Percentiles rank a stretch among this genome's conserved stretches.
Conservation (phyloP, 2,329 filamentous ascomycete species). For the Cephalotrichum gorgonifer region DNA sequence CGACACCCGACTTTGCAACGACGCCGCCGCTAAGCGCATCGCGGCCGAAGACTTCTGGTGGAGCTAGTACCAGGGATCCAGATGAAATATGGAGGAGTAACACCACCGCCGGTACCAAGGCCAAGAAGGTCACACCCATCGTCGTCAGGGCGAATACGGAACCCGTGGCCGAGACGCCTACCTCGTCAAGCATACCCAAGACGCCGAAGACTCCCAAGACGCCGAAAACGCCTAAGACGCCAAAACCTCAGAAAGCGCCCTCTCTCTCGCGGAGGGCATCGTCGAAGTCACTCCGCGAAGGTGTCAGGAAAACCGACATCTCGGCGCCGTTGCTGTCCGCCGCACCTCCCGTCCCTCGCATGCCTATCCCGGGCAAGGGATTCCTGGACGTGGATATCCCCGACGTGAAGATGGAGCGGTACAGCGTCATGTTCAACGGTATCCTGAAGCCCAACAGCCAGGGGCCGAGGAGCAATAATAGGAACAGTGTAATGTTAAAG, state of each 20-base stretch:
- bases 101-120: constrained; percentile 19
- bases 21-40: not conserved
- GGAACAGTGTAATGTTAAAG: constrained; percentile 38
- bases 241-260: not conserved
- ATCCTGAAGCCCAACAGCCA: constrained; percentile 42
- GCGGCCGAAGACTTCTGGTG: constrained; percentile 1
- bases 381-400: constrained; percentile 73
- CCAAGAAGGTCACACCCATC: constrained; percentile 31
- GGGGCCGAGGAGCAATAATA: constrained; percentile 12
- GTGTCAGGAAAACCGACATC: constrained; percentile 12
- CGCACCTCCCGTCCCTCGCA: constrained; percentile 10
- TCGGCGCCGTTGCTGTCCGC: constrained; percentile 14
- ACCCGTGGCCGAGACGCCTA: constrained; percentile 11
- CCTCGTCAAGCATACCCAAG: not conserved
- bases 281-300: constrained; percentile 8
- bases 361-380: constrained; percentile 11
- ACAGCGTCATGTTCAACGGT: constrained; percentile 85
- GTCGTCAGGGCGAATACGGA: constrained; percentile 31
- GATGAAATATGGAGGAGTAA: constrained; percentile 22
- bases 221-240: not conserved
- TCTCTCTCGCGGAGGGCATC: constrained; percentile 10
- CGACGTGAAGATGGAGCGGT: constrained; percentile 70
- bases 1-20: not conserved
- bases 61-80: not conserved
- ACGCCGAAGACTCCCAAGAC: constrained; percentile 9